Percentiles rank a stretch among this genome's conserved stretches.
These are phyloP conservation scores for Phaeosphaeria sp. DNA, from an alignment of 2,329 filamentous ascomycete species.

Conservation along the genomic window DNA sequence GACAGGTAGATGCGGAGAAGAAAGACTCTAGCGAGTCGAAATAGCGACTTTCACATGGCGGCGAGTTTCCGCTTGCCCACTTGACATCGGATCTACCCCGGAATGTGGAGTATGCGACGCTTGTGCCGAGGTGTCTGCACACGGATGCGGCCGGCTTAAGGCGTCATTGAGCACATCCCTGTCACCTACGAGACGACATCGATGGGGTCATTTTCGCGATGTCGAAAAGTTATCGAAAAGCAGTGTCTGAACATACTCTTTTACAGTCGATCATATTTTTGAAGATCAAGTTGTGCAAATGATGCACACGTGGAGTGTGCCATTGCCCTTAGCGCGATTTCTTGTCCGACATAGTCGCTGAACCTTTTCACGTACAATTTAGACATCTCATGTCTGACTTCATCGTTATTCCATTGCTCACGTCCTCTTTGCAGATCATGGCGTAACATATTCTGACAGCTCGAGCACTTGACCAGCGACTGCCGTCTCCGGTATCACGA, in stretches of 20 bases:
- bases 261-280: neutral
- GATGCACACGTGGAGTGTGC: neutral
- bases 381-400: neutral
- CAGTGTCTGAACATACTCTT: neutral
- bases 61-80: conserved; percentile 22
- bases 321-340: neutral
- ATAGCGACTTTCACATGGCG: conserved; percentile 40
- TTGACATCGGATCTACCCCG: conserved; percentile 22
- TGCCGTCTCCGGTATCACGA: neutral
- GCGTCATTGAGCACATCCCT: neutral
- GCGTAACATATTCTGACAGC: neutral
- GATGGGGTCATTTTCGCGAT: neutral
- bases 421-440: neutral
- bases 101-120: conserved; percentile 29
- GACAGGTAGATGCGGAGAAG: conserved; percentile 14
- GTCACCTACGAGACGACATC: conserved; percentile 5
- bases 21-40: conserved; percentile 31
- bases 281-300: neutral
- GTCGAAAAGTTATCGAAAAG: neutral
- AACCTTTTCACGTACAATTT: neutral
- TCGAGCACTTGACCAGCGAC: neutral
- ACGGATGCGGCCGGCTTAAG: conserved; percentile 38
- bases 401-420: neutral
- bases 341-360: neutral
- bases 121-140: conserved; percentile 35